A percentile compares a stretch with the other conserved stretches of the same genome.
Evolutionary conservation across 164 flowering plant species (phyloP).

Genomic region (Sedum album): DNA sequence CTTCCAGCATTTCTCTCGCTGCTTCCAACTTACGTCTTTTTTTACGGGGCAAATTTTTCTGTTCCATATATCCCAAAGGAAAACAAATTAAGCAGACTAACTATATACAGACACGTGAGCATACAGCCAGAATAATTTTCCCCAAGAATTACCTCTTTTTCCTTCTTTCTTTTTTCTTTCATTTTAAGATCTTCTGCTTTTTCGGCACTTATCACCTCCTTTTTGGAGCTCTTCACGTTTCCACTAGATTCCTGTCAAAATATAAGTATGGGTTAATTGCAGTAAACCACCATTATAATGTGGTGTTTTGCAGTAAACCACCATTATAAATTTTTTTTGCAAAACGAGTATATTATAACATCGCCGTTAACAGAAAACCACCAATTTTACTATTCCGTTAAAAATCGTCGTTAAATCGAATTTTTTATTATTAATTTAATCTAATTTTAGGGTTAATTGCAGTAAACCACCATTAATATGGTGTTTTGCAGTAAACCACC

Average conservation of each 20-base stretch:
- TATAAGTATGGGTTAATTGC: too few relatives aligned
- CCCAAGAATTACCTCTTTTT: conserved; percentile 53
- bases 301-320: too few relatives aligned
- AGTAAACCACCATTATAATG: too few relatives aligned
- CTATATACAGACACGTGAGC: background rate
- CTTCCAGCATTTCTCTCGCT: conserved; percentile 78
- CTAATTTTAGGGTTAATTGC: too few relatives aligned
- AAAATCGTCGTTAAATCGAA: too few relatives aligned
- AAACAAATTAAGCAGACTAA: background rate
- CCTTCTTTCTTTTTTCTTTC: conserved; percentile 78
- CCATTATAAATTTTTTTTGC: too few relatives aligned
- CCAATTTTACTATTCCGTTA: too few relatives aligned
- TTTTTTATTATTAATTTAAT: too few relatives aligned
- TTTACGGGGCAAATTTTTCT: conserved; percentile 87
- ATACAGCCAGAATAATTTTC: background rate
- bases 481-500: too few relatives aligned
- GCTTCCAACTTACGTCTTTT: conserved; percentile 85
- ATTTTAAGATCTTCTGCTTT: conserved; percentile 71
- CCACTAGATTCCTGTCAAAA: conserved; percentile 36
- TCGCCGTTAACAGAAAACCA: too few relatives aligned
- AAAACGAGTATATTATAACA: too few relatives aligned
- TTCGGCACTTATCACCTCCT: conserved; percentile 69
- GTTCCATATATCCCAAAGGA: conserved; percentile 10
- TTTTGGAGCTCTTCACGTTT: conserved; percentile 27
- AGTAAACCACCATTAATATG: too few relatives aligned